Conservation (phyloP, 2,329 filamentous ascomycete species). For the Cercospora zeina region DNA sequence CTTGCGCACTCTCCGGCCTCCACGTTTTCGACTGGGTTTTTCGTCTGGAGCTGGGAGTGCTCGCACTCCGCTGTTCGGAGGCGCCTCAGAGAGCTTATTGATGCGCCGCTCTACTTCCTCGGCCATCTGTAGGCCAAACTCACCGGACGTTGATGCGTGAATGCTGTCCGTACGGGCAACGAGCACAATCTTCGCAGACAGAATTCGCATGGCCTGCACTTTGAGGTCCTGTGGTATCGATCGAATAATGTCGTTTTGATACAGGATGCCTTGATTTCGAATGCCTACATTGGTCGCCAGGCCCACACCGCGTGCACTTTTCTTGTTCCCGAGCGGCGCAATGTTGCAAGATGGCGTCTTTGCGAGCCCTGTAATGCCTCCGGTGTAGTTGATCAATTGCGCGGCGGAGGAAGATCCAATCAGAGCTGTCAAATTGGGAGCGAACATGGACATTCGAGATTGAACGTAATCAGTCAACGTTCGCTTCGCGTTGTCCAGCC, state of each 20-base stretch:
- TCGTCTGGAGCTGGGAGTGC: slow-evolving; percentile 92
- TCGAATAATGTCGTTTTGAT: slow-evolving; percentile 84
- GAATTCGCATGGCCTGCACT: slow-evolving; percentile 90
- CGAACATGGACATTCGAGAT: slow-evolving; percentile 94
- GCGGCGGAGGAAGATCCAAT: slow-evolving; percentile 92
- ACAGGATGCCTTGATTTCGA: slow-evolving; percentile 89
- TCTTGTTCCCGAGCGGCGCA: slow-evolving; percentile 85
- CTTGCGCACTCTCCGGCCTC: slow-evolving; percentile 83
- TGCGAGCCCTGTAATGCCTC: slow-evolving; percentile 81
- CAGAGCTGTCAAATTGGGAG: slow-evolving; percentile 86
- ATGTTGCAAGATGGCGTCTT: slow-evolving; percentile 95
- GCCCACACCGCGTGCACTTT: slow-evolving; percentile 69
- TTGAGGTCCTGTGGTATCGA: slow-evolving; percentile 83
- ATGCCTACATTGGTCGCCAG: slow-evolving; percentile 91
- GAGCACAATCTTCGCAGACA: slow-evolving; percentile 90
- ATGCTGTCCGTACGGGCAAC: slow-evolving; percentile 87
- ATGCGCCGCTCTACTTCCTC: slow-evolving; percentile 80
- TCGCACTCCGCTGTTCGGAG: slow-evolving; percentile 81
- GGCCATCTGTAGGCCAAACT: slow-evolving; percentile 77
- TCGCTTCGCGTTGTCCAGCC: slow-evolving; percentile 81
- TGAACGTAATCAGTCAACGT: slow-evolving; percentile 91
- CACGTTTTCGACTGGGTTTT: slow-evolving; percentile 89
- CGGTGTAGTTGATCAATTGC: slow-evolving; percentile 92
- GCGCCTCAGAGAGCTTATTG: slow-evolving; percentile 88
- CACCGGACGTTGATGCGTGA: slow-evolving; percentile 77